Evolutionary conservation across 345 rosid species (phyloP), one percentile per base, ranked within the genome.

Genomic region (Populus deltoides): DNA sequence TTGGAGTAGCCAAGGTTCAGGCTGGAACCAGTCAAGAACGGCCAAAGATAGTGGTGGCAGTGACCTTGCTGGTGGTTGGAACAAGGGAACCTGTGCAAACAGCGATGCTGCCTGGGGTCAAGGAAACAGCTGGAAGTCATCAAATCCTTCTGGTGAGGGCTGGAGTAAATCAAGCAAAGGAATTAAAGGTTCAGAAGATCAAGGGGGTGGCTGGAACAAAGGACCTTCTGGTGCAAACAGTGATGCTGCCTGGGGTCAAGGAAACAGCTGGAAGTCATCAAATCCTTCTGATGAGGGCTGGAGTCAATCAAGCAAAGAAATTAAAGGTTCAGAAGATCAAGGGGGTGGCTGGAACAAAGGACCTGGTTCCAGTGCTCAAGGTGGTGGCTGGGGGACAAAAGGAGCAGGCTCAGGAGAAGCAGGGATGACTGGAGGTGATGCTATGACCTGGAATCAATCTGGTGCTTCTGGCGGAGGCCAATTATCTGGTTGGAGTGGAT

Each of bases 1-100:
- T 71, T 85, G 85, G 89, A 81, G 71, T 29, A 85, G 80, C 67
- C 87, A 73, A 72, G 74, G 61, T 61, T 68, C 76, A 51, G 47
- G 59, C 31, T 74, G 78, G 78, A 68, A 68, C 7, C 45, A 68
- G 51, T 55, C 68, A 51, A 31, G 59, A 79, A 45, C n/a, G 25
- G 70, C 41, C 2, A 35, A 27, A 71, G 81, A 36, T 63, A 38
- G 71, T 8, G 27, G 39, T 6, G 24, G 70, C 36, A 8, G 9
- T 35, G 22, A 35, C 70, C 39, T 11, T 18, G 71, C 29, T 25
- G 75, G 77, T n/a, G 78, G 68, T 20, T 49, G 76, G 68, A 66
- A 24, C 27, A n/a, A 41, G 53, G 71, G 61, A 31, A 47, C 38
- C 3, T 39, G 70, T 63, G 65, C 27, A 29, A 29, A 62, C 33